Evolutionary conservation across 2,329 filamentous ascomycete species (phyloP).

Genomic region (Sclerotiophoma versabilis): DNA sequence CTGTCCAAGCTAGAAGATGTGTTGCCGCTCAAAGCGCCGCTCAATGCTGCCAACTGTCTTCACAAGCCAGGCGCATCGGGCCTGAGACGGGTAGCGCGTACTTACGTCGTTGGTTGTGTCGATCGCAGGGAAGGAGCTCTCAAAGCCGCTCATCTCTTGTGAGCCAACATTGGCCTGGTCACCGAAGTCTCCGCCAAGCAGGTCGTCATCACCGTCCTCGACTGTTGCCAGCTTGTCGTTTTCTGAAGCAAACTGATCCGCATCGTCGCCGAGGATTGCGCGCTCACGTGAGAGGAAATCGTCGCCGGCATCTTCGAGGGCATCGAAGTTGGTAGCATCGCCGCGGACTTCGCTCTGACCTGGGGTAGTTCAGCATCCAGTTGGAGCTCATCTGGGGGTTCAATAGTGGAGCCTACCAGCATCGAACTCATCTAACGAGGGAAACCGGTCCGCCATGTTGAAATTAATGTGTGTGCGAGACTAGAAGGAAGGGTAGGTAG

Average conservation of each 20-base stretch:
- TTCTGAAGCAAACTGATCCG: constrained; percentile 82
- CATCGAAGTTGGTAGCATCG: constrained; percentile 53
- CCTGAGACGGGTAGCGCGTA: background rate
- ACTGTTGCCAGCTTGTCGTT: constrained; percentile 72
- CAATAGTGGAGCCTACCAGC: constrained; percentile 52
- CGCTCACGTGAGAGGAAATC: constrained; percentile 94
- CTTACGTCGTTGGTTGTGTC: constrained; percentile 74
- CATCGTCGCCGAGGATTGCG: constrained; percentile 89
- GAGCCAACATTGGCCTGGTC: constrained; percentile 49
- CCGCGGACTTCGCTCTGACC: constrained; percentile 72
- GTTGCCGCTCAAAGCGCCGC: background rate
- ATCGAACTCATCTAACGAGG: constrained; percentile 61
- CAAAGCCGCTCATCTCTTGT: constrained; percentile 70
- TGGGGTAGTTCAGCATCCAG: constrained; percentile 48
- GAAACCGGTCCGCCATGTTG: constrained; percentile 60
- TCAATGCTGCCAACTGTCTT: constrained; percentile 8
- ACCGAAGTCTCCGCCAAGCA: constrained; percentile 67
- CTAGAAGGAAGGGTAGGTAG: background rate
- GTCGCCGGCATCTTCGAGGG: constrained; percentile 68
- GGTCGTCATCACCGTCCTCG: constrained; percentile 72
- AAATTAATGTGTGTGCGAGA: constrained; percentile 10
- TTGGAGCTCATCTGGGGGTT: constrained; percentile 29
- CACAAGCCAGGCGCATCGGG: constrained; percentile 4
- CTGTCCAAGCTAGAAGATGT: background rate
- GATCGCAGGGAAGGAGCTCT: constrained; percentile 90